These are phyloP conservation scores for Penicillium palitans DNA, from an alignment of 2,329 filamentous ascomycete species.

Conservation along the genomic window DNA sequence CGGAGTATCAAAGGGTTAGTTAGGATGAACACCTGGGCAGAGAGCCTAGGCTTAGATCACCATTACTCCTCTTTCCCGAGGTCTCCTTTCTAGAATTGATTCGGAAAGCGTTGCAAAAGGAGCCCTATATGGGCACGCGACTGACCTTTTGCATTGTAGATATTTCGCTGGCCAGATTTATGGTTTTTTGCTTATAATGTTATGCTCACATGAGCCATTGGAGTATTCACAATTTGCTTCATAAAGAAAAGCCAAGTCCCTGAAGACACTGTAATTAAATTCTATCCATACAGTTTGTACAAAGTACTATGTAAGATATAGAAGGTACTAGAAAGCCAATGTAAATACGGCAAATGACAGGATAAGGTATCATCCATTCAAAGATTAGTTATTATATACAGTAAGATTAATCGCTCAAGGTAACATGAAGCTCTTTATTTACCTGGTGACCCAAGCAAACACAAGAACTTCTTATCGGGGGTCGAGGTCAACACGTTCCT, in stretches of 20 bases:
- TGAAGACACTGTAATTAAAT: not conserved
- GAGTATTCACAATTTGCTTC: too few species aligned
- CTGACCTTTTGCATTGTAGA: too few species aligned
- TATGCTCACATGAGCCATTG: not conserved
- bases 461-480: constrained; percentile 30
- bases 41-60: not conserved
- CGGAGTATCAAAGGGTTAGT: not conserved
- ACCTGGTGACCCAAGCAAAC: constrained; percentile 33
- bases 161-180: not conserved
- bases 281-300: too few species aligned
- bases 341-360: not conserved
- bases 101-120: not conserved
- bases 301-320: not conserved
- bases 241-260: not conserved
- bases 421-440: constrained; percentile 15
- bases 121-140: not conserved
- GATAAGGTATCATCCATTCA: not conserved
- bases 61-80: too few species aligned
- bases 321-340: not conserved
- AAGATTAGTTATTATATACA: constrained; percentile 4
- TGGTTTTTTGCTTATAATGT: not conserved
- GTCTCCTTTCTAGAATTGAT: not conserved
- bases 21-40: too few species aligned
- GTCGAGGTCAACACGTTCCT: constrained; percentile 37
- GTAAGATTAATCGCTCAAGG: not conserved